phyloP scores from a whole-genome alignment of 2,329 filamentous ascomycete genomes.

The Claviceps purpurea region DNA sequence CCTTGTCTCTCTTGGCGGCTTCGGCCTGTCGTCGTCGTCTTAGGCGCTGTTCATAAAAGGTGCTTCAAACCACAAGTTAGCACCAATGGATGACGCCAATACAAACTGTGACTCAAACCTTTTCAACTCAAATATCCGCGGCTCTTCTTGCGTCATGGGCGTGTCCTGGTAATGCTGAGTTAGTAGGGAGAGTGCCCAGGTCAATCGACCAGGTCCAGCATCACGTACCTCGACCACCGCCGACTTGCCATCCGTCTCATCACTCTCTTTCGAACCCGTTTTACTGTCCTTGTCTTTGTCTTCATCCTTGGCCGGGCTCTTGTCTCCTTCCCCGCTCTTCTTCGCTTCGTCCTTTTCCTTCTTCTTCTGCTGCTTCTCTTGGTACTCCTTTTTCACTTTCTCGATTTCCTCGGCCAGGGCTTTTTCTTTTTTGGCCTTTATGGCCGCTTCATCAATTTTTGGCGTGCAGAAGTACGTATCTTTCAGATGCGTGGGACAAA shows the following conservation, averaged over 20 bases:
- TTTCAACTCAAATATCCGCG: slow-evolving; percentile 72
- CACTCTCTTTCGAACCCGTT: slow-evolving; percentile 15
- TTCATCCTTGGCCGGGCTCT: slow-evolving; percentile 20
- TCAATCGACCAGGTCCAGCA: background rate
- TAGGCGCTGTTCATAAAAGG: slow-evolving; percentile 76
- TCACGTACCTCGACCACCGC: slow-evolving; percentile 4
- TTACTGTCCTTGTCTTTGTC: slow-evolving; percentile 14
- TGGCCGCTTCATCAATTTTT: slow-evolving; percentile 53
- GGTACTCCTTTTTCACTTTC: slow-evolving; percentile 62
- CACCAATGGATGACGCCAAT: background rate
- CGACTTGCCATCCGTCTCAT: background rate
- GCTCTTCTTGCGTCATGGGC: slow-evolving; percentile 43
- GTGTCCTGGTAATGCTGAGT: slow-evolving; percentile 4
- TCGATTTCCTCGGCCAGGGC: slow-evolving; percentile 51
- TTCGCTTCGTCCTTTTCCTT: slow-evolving; percentile 50
- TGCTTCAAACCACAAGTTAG: slow-evolving; percentile 29
- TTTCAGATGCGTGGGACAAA: slow-evolving; percentile 71
- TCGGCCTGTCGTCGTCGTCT: slow-evolving; percentile 47
- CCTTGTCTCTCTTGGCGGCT: slow-evolving; percentile 61
- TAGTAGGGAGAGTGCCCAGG: background rate
- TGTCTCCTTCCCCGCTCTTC: slow-evolving; percentile 26
- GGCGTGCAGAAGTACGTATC: slow-evolving; percentile 71
- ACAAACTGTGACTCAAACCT: slow-evolving; percentile 37
- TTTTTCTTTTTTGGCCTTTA: slow-evolving; percentile 47
- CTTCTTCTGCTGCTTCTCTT: slow-evolving; percentile 56